A percentile compares a stretch with the other conserved stretches of the same genome.
Conservation (phyloP, 1,139 yeast genomes). For the Maudiozyma humilis region DNA sequence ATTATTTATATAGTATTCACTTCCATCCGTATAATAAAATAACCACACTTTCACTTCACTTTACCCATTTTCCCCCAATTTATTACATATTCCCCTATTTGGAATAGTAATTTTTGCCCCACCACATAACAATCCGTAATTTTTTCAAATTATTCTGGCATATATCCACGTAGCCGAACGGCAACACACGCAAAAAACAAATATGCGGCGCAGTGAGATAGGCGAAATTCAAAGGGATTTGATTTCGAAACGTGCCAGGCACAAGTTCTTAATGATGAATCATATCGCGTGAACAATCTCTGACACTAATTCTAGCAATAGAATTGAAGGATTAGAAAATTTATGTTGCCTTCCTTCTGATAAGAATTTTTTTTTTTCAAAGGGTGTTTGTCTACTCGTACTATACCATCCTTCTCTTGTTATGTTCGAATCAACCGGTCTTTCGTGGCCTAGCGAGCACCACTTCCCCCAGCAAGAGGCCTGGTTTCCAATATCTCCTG, state of each 20-base stretch:
- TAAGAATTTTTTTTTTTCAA: conserved; percentile 8
- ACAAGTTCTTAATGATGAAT: conserved; percentile 24
- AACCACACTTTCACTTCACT: no score
- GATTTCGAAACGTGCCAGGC: conserved; percentile 10
- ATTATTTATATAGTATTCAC: no score
- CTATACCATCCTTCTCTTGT: no score
- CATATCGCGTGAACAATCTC: conserved; percentile 34
- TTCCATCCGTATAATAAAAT: no score
- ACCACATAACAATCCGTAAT: background rate
- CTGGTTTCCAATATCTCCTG: no score
- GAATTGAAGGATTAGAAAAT: conserved; percentile 30
- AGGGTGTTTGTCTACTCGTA: no score
- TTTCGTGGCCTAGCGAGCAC: no score
- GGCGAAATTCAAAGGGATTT: conserved; percentile 8
- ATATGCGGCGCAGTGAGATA: background rate
- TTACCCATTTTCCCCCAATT: background rate
- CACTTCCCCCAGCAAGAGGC: no score
- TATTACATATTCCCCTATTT: no score
- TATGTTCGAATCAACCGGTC: no score
- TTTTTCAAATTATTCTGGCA: background rate
- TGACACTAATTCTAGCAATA: conserved; percentile 20
- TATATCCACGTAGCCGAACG: conserved; percentile 5
- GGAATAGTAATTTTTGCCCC: background rate
- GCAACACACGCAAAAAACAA: background rate
- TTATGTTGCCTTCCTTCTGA: conserved; percentile 36